Conservation (phyloP, 164 flowering plant genomes). For the Tetracentron sinense region DNA sequence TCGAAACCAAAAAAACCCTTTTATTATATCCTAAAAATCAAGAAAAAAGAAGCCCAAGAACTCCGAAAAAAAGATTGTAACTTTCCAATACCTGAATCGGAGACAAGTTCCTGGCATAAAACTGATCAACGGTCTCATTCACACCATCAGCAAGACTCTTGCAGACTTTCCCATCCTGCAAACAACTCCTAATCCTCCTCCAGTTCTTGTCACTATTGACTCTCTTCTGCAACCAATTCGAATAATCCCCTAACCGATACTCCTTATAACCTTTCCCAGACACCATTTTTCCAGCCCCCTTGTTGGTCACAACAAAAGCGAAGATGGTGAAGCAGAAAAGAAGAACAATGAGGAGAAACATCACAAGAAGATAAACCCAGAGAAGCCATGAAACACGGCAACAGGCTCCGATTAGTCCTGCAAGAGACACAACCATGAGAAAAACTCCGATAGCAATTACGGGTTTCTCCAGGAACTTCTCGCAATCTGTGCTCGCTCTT, state of each 20-base stretch:
- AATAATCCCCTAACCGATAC: constrained; percentile 45
- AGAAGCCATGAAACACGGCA: constrained; percentile 42
- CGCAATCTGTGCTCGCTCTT: constrained; percentile 35
- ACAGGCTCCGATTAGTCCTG: constrained; percentile 55
- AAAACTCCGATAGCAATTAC: constrained; percentile 41
- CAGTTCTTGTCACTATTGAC: constrained; percentile 35
- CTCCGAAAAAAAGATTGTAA: too few relatives aligned
- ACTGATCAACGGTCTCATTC: not conserved
- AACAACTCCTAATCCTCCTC: constrained; percentile 45
- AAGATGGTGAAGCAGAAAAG: constrained; percentile 42
- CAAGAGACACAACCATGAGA: constrained; percentile 45
- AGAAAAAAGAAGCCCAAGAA: too few relatives aligned
- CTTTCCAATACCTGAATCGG: constrained; percentile 15
- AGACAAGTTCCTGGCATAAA: not conserved
- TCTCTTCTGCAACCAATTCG: constrained; percentile 52
- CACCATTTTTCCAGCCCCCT: constrained; percentile 40
- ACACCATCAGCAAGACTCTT: constrained; percentile 9
- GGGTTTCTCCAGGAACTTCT: constrained; percentile 38
- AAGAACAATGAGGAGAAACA: constrained; percentile 42
- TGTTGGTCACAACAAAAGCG: constrained; percentile 49
- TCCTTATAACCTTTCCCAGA: constrained; percentile 44
- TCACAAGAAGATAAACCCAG: constrained; percentile 46
- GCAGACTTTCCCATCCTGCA: constrained; percentile 36
- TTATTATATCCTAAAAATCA: too few relatives aligned
- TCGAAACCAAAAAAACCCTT: too few relatives aligned